A percentile compares a stretch with the other conserved stretches of the same genome.
Conservation (phyloP, 176 grass and related monocot species). For the Zoysia pacifica region DNA sequence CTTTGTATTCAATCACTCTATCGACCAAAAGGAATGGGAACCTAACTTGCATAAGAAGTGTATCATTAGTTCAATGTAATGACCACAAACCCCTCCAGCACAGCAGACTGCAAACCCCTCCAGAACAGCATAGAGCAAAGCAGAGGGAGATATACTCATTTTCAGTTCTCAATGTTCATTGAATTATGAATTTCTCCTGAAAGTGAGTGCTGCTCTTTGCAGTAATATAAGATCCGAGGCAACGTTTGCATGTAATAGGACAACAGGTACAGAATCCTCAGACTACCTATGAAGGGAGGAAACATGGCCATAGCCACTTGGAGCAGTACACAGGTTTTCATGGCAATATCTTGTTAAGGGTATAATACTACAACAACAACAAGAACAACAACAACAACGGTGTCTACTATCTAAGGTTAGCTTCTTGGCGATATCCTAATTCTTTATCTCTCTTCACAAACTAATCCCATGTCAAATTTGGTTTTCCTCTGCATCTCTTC, state of each 20-base stretch:
- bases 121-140: background rate
- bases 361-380: too few relatives aligned
- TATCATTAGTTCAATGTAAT: background rate
- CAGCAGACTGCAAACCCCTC: too few relatives aligned
- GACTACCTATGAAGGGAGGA: background rate
- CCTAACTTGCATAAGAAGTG: conserved; percentile 23
- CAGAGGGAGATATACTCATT: background rate
- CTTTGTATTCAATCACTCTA: conserved; percentile 86
- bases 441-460: too few relatives aligned
- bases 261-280: background rate
- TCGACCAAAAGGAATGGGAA: conserved; percentile 92
- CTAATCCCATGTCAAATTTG: too few relatives aligned
- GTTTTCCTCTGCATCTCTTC: too few relatives aligned
- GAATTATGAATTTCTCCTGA: background rate
- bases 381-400: too few relatives aligned
- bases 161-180: background rate
- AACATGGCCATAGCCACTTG: background rate
- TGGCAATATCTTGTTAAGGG: too few relatives aligned
- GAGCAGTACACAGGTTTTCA: background rate
- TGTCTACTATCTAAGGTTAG: too few relatives aligned
- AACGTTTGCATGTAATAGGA: background rate
- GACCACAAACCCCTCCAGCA: background rate
- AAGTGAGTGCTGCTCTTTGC: background rate
- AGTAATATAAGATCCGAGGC: background rate
- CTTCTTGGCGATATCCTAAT: too few relatives aligned